Conservation (phyloP, 2,329 filamentous ascomycete genomes). For the Neopestalotiopsis clavispora region DNA sequence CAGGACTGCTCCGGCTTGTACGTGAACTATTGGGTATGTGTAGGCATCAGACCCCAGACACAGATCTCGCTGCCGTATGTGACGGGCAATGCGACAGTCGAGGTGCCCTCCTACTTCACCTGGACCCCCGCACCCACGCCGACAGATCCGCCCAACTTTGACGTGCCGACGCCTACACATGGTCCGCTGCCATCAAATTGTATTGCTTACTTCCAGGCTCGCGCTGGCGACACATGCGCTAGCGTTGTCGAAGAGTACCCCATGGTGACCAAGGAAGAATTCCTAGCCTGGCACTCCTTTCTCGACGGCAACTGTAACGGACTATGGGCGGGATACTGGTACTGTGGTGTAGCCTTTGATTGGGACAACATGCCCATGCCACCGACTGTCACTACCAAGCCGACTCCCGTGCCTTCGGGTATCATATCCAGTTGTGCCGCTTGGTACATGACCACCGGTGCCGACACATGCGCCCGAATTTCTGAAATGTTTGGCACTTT, state of each 20-base stretch:
- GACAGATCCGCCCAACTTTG: background rate
- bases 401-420: background rate
- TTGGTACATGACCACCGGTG: background rate
- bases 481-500: background rate
- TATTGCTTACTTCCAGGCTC: background rate
- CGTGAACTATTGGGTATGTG: background rate
- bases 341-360: conserved; percentile 26
- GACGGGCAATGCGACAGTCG: background rate
- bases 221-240: background rate
- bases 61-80: background rate
- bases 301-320: conserved; percentile 30
- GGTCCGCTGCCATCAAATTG: background rate
- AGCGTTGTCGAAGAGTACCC: background rate
- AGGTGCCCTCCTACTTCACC: background rate
- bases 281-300: conserved; percentile 34
- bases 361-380: conserved; percentile 21
- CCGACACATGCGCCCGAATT: background rate
- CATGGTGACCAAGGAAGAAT: conserved; percentile 28
- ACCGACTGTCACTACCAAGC: conserved; percentile 19
- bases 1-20: background rate
- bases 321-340: conserved; percentile 27
- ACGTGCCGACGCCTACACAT: background rate
- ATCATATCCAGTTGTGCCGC: background rate
- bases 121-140: background rate
- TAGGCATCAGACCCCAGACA: background rate